Evolutionary conservation across 331 rosid species (phyloP).

Genomic region (Quercus lobata): DNA sequence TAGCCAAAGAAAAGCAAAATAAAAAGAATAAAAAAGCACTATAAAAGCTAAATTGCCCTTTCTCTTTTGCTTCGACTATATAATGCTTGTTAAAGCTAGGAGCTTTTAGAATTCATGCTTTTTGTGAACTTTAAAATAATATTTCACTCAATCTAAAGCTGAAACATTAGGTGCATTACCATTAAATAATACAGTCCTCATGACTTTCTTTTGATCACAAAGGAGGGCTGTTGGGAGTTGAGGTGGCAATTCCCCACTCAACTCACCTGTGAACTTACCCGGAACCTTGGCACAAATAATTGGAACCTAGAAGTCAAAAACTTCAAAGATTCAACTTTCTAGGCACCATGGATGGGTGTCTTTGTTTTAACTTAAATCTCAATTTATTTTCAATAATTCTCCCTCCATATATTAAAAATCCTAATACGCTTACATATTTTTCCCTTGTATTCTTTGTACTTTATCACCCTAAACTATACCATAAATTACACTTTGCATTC

Average conservation of each 20-base stretch:
- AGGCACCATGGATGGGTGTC: no score
- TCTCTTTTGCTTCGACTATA: conserved; percentile 13
- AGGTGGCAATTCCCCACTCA: conserved; percentile 37
- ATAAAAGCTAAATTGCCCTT: conserved; percentile 1
- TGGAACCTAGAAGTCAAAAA: neutral
- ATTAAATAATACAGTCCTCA: no score
- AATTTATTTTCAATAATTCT: no score
- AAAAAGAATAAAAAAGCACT: neutral
- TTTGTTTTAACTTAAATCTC: no score
- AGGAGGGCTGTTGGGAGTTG: conserved; percentile 26
- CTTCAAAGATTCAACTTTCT: no score
- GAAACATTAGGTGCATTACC: conserved; percentile 6
- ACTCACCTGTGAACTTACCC: neutral
- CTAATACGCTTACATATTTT: no score
- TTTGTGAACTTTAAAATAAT: conserved; percentile 20
- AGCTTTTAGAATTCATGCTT: conserved; percentile 32
- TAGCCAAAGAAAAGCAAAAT: neutral
- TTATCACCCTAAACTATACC: no score
- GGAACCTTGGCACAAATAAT: neutral
- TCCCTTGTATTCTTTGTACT: no score
- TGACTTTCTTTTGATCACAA: neutral
- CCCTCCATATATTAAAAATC: no score
- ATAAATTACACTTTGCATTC: rapidly evolving
- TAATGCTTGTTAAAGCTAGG: conserved; percentile 11
- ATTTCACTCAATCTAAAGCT: conserved; percentile 14